Evolutionary conservation across 495 filamentous ascomycete species (phyloP).

Genomic region (Aspergillus incahuasiensis): DNA sequence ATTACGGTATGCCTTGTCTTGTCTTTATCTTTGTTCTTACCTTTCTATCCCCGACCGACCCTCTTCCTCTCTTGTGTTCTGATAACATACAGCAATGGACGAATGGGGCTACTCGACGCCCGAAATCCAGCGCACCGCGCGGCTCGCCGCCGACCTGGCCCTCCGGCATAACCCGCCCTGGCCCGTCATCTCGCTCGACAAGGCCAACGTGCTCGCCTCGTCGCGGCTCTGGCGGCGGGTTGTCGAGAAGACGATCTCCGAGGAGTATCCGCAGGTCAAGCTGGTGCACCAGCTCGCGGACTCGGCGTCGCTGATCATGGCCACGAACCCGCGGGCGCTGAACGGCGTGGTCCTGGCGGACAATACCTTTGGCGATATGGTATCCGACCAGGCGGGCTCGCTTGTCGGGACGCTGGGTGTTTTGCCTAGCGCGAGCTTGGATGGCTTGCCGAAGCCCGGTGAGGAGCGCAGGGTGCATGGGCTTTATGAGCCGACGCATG

Average conservation of each 20-base stretch:
- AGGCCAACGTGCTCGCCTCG: constrained; percentile 49
- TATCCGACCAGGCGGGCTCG: constrained; percentile 47
- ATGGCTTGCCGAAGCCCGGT: constrained; percentile 36
- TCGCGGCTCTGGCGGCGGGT: constrained; percentile 47
- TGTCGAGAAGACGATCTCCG: constrained; percentile 38
- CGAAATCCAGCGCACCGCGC: constrained; percentile 46
- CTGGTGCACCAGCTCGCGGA: constrained; percentile 47
- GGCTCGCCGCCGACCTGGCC: constrained; percentile 44
- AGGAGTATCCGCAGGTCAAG: constrained; percentile 45
- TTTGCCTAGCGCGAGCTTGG: constrained; percentile 46
- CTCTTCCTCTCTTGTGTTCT: too few species aligned
- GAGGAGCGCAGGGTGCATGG: constrained; percentile 26
- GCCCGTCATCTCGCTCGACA: constrained; percentile 45
- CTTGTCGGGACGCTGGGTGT: constrained; percentile 48
- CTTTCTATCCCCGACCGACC: too few species aligned
- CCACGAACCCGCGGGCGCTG: constrained; percentile 42
- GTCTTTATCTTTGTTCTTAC: too few species aligned
- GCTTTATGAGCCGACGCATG: constrained; percentile 40
- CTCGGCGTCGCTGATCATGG: constrained; percentile 45
- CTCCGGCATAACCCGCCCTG: constrained; percentile 40
- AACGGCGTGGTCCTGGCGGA: constrained; percentile 49
- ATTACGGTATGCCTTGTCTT: constrained; percentile 39
- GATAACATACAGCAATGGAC: constrained; percentile 32
- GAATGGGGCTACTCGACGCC: constrained; percentile 44
- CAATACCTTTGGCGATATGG: constrained; percentile 51